Base-by-base conservation (phyloP, 768 basidiomycete species). In the Suillus tomentosus region DNA sequence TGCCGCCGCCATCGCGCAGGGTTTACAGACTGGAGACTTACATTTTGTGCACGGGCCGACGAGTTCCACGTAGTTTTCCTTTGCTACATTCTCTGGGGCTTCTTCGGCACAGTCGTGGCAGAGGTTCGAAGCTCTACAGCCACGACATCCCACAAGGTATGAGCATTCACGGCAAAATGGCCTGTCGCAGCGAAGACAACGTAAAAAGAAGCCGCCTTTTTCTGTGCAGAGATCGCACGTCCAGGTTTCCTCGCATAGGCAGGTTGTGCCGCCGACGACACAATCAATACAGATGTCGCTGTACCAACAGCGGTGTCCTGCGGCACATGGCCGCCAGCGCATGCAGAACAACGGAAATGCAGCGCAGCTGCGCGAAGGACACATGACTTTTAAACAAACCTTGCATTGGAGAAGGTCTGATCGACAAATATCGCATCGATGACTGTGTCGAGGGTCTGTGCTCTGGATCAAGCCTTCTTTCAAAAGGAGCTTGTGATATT, bases 181-280 rank as follows among this genome's bases (percentile, higher is more conserved):
- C 31, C 53, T 34, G 3, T 36, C 17, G 31, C 34, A 54, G 19
- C 53, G 34, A n/a, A 13, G 19, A 36, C 53, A 54, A 36, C 34
- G 53, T 10, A 34, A 34, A n/a, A 54, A 34, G 31, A 19, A 19
- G 31, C 31, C 31, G 11, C 53, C 31, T 19, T 34, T 54, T 54
- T 54, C 19, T 6, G 53, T 54, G 53, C 53, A 54, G 53, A 54
- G 53, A 31, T 54, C 53, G 34, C 53, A 53, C 17, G 17, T 53
- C 51, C 51, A 53, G 27, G 17, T 15, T 31, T 34, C 51, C 5
- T 31, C 31, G 31, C 51, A 54, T 34, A 54, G 31, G n/a, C 53
- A 34, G 17, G 53, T 54, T 34, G 34, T 34, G 19, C 53, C 53
- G 53, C 31, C 31, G 10, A 19, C 19, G 10, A n/a, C 19, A 34